Evolutionary conservation across 2,329 filamentous ascomycete species (phyloP).

Genomic region (Trichothecium sympodiale): DNA sequence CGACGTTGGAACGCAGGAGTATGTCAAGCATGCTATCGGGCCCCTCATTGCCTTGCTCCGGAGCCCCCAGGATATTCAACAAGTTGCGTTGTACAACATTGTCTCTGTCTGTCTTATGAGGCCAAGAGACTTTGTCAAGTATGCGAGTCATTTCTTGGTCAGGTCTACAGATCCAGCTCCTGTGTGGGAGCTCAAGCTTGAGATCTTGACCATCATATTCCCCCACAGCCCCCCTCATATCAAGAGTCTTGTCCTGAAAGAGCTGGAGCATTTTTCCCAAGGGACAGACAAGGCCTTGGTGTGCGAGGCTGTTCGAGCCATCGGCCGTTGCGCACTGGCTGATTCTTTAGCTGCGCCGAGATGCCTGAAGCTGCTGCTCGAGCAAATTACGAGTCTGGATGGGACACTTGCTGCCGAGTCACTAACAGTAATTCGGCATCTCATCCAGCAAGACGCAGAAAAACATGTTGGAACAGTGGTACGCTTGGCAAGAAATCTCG

Average conservation of each 20-base stretch:
- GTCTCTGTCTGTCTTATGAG: conserved; percentile 76
- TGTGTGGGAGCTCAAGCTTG: conserved; percentile 86
- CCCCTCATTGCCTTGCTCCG: conserved; percentile 79
- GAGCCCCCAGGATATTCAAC: conserved; percentile 75
- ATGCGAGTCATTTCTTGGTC: conserved; percentile 82
- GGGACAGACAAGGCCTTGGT: conserved; percentile 65
- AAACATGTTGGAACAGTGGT: conserved; percentile 79
- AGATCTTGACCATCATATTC: conserved; percentile 83
- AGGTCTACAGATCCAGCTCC: conserved; percentile 66
- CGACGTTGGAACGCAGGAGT: conserved; percentile 69
- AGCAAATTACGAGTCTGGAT: conserved; percentile 81
- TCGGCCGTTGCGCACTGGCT: conserved; percentile 83
- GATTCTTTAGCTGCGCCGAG: conserved; percentile 60
- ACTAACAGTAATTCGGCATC: conserved; percentile 84
- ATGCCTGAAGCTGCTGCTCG: conserved; percentile 72
- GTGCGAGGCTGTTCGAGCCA: conserved; percentile 80
- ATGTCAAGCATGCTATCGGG: conserved; percentile 65
- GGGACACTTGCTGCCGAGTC: conserved; percentile 84
- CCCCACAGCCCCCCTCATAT: conserved; percentile 64
- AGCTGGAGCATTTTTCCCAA: conserved; percentile 86
- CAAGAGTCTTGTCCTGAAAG: conserved; percentile 80
- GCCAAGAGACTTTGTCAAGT: conserved; percentile 74
- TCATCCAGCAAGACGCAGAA: conserved; percentile 83
- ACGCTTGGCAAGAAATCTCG: conserved; percentile 79
- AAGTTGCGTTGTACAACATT: conserved; percentile 86